A percentile compares a stretch with the other conserved stretches of the same genome.
Evolutionary conservation across 768 basidiomycete genomes (phyloP).

Genomic region (Coprinopsis marcescibilis): DNA sequence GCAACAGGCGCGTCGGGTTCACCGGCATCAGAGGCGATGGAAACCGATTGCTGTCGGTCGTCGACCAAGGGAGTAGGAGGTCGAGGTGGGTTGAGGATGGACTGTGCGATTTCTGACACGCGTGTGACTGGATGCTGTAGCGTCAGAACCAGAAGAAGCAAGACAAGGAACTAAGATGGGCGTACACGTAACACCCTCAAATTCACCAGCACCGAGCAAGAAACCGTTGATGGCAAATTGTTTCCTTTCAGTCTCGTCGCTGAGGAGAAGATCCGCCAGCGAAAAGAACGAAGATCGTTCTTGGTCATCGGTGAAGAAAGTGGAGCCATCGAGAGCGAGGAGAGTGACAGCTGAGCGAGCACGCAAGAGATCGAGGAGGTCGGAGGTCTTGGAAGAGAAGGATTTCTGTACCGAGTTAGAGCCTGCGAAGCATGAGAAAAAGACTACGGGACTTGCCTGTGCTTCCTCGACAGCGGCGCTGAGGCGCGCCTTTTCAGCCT

Average conservation of each 20-base stretch:
- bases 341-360: constrained; percentile 45
- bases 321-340: constrained; percentile 37
- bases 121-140: constrained; percentile 46
- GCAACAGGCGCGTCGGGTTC: constrained; percentile 29
- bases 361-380: constrained; percentile 55
- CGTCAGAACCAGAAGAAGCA: constrained; percentile 8
- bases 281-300: constrained; percentile 55
- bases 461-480: constrained; percentile 50
- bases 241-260: constrained; percentile 48
- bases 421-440: background rate
- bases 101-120: constrained; percentile 50
- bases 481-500: constrained; percentile 48
- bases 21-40: constrained; percentile 10
- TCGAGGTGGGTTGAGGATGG: constrained; percentile 46
- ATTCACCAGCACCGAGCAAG: constrained; percentile 51
- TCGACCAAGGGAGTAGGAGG: constrained; percentile 31
- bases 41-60: constrained; percentile 21
- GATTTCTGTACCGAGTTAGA: constrained; percentile 31
- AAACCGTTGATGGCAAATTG: constrained; percentile 48
- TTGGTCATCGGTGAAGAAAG: constrained; percentile 37
- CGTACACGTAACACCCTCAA: constrained; percentile 63
- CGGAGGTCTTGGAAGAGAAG: constrained; percentile 36
- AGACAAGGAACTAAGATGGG: constrained; percentile 11
- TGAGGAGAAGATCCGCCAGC: constrained; percentile 48
- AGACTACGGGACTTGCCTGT: constrained; percentile 37